Percentiles rank a stretch among this genome's conserved stretches.
phyloP scores from a whole-genome alignment of 139 green algal species.

The Chlorella sp. region DNA sequence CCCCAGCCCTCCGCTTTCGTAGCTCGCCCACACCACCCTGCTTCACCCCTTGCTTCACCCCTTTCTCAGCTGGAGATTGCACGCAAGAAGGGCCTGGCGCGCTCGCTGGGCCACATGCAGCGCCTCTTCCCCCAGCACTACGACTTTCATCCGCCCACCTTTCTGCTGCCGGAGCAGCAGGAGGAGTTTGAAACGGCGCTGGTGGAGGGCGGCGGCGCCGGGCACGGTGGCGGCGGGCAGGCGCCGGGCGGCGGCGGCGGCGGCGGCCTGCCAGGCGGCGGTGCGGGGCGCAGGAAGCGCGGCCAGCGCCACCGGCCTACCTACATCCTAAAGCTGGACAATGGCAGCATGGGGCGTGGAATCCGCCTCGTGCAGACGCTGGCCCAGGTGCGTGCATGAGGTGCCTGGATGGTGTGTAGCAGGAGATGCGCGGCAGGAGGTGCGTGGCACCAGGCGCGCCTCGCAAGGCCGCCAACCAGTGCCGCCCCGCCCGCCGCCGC shows the following conservation, averaged over 20 bases:
- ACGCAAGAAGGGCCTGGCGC: conserved; percentile 79
- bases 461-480: too few relatives aligned
- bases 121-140: conserved; percentile 53
- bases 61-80: conserved; percentile 79
- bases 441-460: too few relatives aligned
- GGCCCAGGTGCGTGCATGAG: not conserved
- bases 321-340: conserved; percentile 87
- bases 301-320: conserved; percentile 63
- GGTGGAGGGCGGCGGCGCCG: conserved; percentile 30
- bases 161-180: conserved; percentile 65
- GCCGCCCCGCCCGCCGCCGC: too few relatives aligned
- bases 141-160: conserved; percentile 68
- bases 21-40: too few relatives aligned
- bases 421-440: too few relatives aligned
- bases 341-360: conserved; percentile 75
- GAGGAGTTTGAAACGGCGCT: conserved; percentile 53
- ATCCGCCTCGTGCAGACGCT: conserved; percentile 72
- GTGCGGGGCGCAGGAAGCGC: not conserved
- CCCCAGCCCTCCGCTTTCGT: not conserved
- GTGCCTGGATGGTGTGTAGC: too few relatives aligned
- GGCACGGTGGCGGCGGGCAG: not conserved
- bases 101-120: conserved; percentile 64
- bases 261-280: not conserved
- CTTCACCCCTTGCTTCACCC: too few relatives aligned
- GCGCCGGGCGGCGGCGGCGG: not conserved